Evolutionary conservation across 73 alveolate genomes (phyloP), one percentile per base, ranked within the genome.

Genomic region (Tetrahymena borealis): DNA sequence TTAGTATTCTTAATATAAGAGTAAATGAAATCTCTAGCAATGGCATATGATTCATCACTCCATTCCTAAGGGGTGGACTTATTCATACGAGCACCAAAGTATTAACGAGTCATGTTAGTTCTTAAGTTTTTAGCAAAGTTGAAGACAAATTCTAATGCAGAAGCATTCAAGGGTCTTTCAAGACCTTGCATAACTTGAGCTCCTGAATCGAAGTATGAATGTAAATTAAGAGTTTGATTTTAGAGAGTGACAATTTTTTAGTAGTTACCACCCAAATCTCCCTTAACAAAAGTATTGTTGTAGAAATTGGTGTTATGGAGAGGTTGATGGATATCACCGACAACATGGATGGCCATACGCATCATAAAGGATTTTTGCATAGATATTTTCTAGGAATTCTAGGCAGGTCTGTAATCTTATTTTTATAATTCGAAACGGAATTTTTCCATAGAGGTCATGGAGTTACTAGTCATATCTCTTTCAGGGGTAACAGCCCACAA

Each of bases 251-350:
- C 78, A 39, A 96, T 39, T 28, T 39, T 90, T 90, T 93, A 85
- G 78, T 18, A 36, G 94, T 95, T 95, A 28, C 98, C 98, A 38
- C 98, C 98, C 43, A 33, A 35, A 79, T 96, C 98, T 20, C 97
- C 97, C 78, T 94, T 92, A 12, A 96, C 97, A 94, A 78, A 96
- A 32, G 93, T 38, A 5, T 28, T 4, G 85, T 91, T 90, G 42
- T 60, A 96, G 33, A 93, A 41, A 38, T 92, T 92, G n/a, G 98
- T 31, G 38, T 95, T 94, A 93, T 96, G 98, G 94, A 96, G 94
- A 20, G 98, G 98, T 78, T 95, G 94, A 90, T 96, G 98, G 90
- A 96, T 90, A 92, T 96, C 98, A 78, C 98, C 97, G 37, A 95
- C 94, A 20, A 95, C 41, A 92, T 96, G 98, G 40, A 96, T 94